Percentiles rank a stretch among this genome's conserved stretches.
Evolutionary conservation across 1,139 yeast species (phyloP).

Genomic region (Zygosaccharomyces pseudobailii): DNA sequence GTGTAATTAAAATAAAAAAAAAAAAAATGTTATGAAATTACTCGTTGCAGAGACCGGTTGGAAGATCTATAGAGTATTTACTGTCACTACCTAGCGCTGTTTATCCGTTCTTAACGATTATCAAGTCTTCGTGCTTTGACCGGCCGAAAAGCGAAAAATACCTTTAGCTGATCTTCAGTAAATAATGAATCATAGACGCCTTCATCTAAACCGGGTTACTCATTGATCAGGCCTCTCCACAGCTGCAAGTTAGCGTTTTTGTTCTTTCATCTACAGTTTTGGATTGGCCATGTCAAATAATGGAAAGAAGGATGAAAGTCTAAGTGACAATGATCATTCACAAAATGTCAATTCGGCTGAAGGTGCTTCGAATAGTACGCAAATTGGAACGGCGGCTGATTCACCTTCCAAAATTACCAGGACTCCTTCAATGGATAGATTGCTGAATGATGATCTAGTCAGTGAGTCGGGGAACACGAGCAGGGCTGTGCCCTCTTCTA

Average conservation of each 20-base stretch:
- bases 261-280: neutral
- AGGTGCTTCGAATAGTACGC: slow-evolving; percentile 3
- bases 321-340: slow-evolving; percentile 2
- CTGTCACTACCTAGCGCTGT: neutral
- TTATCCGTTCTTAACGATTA: slow-evolving; percentile 3
- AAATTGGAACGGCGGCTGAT: slow-evolving; percentile 3
- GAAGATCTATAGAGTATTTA: neutral
- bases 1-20: neutral
- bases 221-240: neutral
- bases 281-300: slow-evolving; percentile 7
- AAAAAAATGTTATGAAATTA: neutral
- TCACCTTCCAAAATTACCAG: slow-evolving; percentile 7
- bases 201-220: neutral
- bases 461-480: slow-evolving; percentile 26
- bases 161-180: neutral
- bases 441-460: slow-evolving; percentile 34
- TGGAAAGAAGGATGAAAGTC: slow-evolving; percentile 4
- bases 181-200: neutral
- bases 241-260: neutral
- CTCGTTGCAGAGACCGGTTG: neutral
- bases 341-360: neutral
- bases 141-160: neutral
- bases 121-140: neutral
- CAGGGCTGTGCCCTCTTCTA: slow-evolving; percentile 11
- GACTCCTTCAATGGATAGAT: slow-evolving; percentile 15